Conservation (phyloP, 2,329 filamentous ascomycete genomes). For the Fusarium duplospermum region DNA sequence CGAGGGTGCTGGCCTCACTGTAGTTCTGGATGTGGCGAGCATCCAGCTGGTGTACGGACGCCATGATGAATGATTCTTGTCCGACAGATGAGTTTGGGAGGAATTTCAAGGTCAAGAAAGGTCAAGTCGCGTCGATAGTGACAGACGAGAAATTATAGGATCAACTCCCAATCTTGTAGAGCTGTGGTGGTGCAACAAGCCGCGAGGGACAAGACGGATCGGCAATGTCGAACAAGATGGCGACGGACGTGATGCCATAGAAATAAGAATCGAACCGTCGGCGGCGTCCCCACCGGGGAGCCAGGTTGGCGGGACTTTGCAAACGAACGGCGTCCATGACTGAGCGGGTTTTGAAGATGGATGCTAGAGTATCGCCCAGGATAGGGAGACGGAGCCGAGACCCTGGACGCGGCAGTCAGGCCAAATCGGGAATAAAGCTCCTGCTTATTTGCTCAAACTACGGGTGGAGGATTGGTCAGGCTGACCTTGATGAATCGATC, state of each 20-base stretch:
- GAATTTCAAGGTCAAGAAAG: neutral
- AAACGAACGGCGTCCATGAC: slow-evolving; percentile 3
- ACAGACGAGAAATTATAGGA: slow-evolving; percentile 8
- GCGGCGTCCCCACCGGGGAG: slow-evolving; percentile 25
- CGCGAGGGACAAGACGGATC: slow-evolving; percentile 10
- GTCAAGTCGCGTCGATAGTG: slow-evolving; percentile 1
- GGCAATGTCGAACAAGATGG: slow-evolving; percentile 1
- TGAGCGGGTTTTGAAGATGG: slow-evolving; percentile 32
- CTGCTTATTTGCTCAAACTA: slow-evolving; percentile 39
- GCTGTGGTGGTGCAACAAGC: slow-evolving; percentile 1
- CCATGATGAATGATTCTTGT: slow-evolving; percentile 20
- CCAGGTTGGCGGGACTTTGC: slow-evolving; percentile 2
- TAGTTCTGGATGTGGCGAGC: slow-evolving; percentile 58
- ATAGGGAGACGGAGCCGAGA: neutral
- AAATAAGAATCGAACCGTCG: slow-evolving; percentile 39
- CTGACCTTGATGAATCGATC: slow-evolving; percentile 20
- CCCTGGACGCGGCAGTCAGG: slow-evolving; percentile 36
- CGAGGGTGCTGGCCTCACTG: slow-evolving; percentile 48
- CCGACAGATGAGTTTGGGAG: neutral
- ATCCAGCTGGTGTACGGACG: slow-evolving; percentile 35
- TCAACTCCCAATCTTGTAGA: slow-evolving; percentile 1
- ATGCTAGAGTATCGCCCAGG: slow-evolving; percentile 5
- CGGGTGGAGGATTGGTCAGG: slow-evolving; percentile 14
- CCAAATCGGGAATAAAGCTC: slow-evolving; percentile 36
- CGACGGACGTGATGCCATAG: slow-evolving; percentile 34